These are phyloP conservation scores for Breviolum minutum DNA, from an alignment of 73 alveolate species.

Conservation along the genomic window DNA sequence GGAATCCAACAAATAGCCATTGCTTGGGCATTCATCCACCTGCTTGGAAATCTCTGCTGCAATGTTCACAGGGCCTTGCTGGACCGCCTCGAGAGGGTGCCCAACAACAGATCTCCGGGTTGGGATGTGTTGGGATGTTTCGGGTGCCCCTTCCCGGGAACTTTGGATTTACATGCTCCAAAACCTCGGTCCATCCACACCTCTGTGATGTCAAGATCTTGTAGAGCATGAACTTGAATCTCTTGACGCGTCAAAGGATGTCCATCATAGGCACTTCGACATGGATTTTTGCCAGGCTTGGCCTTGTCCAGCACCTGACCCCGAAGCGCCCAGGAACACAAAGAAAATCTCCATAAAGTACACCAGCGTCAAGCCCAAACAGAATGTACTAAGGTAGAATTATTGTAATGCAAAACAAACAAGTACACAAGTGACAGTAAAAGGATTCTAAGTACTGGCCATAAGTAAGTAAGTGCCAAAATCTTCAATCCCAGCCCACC, in stretches of 20 bases:
- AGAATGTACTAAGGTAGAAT: no score
- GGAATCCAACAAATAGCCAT: conserved; percentile 75
- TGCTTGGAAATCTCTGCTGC: conserved; percentile 67
- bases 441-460: not conserved
- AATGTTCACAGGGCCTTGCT: conserved; percentile 47
- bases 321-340: no score
- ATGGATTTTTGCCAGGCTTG: conserved; percentile 51
- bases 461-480: not conserved
- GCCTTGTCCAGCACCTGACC: conserved; percentile 61
- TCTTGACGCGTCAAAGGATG: conserved; percentile 46
- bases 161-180: not conserved
- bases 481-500: no score
- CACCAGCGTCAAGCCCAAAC: no score
- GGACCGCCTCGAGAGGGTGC: conserved; percentile 75
- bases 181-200: not conserved
- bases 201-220: conserved; percentile 80
- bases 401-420: not conserved
- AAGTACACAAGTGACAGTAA: not conserved
- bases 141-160: no score
- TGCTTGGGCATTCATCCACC: conserved; percentile 87
- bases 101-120: no score
- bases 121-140: not conserved
- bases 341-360: no score
- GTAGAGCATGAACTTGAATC: conserved; percentile 39
- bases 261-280: conserved; percentile 84